A percentile compares a stretch with the other conserved stretches of the same genome.
Evolutionary conservation across 2,329 filamentous ascomycete genomes (phyloP).

Genomic region (Botryotinia convoluta): DNA sequence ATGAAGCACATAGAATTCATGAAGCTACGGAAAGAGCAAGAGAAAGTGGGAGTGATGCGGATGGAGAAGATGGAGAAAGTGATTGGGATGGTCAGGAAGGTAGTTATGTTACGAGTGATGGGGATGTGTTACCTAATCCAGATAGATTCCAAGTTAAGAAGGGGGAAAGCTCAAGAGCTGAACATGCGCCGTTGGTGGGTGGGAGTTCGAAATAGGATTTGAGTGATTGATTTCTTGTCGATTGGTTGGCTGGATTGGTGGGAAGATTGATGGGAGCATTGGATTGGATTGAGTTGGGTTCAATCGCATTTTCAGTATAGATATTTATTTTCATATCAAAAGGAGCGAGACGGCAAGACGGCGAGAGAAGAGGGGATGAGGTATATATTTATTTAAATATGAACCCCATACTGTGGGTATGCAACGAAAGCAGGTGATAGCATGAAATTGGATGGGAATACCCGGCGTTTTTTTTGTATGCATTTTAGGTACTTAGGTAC

Average conservation of each 20-base stretch:
- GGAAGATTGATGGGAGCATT: background rate
- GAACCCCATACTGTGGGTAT: background rate
- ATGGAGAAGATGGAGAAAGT: slow-evolving; percentile 29
- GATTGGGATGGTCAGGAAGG: slow-evolving; percentile 33
- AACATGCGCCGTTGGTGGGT: slow-evolving; percentile 8
- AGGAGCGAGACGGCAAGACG: background rate
- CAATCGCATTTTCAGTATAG: background rate
- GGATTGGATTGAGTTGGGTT: background rate
- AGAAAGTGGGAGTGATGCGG: slow-evolving; percentile 29
- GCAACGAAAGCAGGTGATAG: background rate
- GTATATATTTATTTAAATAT: background rate
- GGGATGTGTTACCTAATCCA: slow-evolving; percentile 33
- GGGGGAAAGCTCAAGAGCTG: slow-evolving; percentile 14
- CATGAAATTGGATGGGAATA: slow-evolving; percentile 15
- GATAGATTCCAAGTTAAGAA: slow-evolving; percentile 14
- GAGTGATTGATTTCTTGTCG: slow-evolving; percentile 12
- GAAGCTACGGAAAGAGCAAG: slow-evolving; percentile 19
- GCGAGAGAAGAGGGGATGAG: background rate
- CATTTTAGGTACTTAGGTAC: background rate
- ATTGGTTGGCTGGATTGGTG: background rate
- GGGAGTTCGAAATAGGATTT: slow-evolving; percentile 10
- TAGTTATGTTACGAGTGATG: slow-evolving; percentile 35
- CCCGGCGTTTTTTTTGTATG: slow-evolving; percentile 13
- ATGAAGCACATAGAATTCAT: slow-evolving; percentile 44
- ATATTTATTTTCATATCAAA: background rate